Conservation (phyloP, 176 grass and related monocot species). For the Hordeum marinum region DNA sequence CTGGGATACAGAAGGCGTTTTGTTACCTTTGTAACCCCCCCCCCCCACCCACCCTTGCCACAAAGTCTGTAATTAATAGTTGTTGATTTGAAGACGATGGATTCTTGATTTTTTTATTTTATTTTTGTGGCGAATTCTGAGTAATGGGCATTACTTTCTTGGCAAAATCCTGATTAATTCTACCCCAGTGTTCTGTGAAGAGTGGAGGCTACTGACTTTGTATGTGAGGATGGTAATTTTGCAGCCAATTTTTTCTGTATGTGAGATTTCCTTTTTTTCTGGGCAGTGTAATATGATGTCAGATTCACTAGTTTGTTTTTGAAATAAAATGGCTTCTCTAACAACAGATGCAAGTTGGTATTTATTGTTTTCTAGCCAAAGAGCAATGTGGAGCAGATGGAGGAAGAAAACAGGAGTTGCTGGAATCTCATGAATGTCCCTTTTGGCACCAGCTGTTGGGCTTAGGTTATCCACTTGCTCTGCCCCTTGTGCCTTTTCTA, state of each 20-base stretch:
- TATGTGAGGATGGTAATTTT: constrained; percentile 28
- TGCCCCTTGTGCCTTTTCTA: not conserved
- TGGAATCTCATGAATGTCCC: not conserved
- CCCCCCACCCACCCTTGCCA: constrained; percentile 16
- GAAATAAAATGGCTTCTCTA: not conserved
- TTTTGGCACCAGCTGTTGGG: not conserved
- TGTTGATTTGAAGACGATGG: constrained; percentile 40
- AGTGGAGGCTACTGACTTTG: constrained; percentile 17
- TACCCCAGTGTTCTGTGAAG: constrained; percentile 23
- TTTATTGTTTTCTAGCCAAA: not conserved
- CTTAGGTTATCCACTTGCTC: not conserved
- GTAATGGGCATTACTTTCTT: constrained; percentile 38
- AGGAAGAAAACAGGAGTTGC: not conserved
- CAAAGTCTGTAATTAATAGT: constrained; percentile 68
- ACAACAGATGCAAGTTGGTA: not conserved
- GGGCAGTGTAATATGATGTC: constrained; percentile 4
- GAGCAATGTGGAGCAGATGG: not conserved
- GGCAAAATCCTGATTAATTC: constrained; percentile 30
- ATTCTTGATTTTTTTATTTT: constrained; percentile 25
- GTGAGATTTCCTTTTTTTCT: not conserved
- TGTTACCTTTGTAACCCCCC: constrained; percentile 54
- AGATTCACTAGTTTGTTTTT: not conserved
- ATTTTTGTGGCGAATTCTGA: constrained; percentile 42
- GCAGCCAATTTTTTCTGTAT: not conserved
- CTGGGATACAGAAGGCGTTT: constrained; percentile 52